Conservation (phyloP, 2,329 filamentous ascomycete genomes). For the Karstenula rhodostoma region DNA sequence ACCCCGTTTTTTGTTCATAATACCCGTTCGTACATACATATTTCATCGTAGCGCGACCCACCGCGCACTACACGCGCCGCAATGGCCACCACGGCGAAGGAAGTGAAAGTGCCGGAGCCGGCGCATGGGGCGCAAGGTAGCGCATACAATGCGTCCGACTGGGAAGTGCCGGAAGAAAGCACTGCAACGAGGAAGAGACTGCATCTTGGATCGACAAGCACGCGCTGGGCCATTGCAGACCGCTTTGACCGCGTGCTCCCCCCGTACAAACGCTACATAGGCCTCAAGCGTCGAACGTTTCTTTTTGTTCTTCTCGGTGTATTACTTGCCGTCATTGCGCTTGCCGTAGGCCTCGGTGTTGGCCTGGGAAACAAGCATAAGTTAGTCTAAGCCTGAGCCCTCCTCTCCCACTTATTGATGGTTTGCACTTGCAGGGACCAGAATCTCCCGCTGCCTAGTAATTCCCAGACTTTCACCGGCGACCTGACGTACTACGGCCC, state of each 20-base stretch:
- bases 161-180: constrained; percentile 23
- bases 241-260: constrained; percentile 43
- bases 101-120: constrained; percentile 29
- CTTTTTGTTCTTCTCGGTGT: constrained; percentile 37
- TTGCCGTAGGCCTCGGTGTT: constrained; percentile 51
- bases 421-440: constrained; percentile 27
- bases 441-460: constrained; percentile 62
- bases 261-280: constrained; percentile 44
- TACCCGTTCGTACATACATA: constrained; percentile 5
- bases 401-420: constrained; percentile 18
- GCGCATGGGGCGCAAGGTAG: constrained; percentile 27
- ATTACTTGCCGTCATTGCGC: constrained; percentile 32
- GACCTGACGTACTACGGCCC: constrained; percentile 76
- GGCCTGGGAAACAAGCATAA: constrained; percentile 33
- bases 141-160: constrained; percentile 13
- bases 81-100: constrained; percentile 35
- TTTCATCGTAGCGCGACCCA: constrained; percentile 8
- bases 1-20: constrained; percentile 13
- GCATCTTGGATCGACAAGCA: constrained; percentile 15
- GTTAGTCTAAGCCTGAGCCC: not conserved
- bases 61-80: constrained; percentile 7
- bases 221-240: constrained; percentile 26
- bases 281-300: constrained; percentile 44
- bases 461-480: constrained; percentile 64
- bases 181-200: constrained; percentile 10